Base-by-base conservation (phyloP, 305 asterid species). In the Rubia tinctorum region DNA sequence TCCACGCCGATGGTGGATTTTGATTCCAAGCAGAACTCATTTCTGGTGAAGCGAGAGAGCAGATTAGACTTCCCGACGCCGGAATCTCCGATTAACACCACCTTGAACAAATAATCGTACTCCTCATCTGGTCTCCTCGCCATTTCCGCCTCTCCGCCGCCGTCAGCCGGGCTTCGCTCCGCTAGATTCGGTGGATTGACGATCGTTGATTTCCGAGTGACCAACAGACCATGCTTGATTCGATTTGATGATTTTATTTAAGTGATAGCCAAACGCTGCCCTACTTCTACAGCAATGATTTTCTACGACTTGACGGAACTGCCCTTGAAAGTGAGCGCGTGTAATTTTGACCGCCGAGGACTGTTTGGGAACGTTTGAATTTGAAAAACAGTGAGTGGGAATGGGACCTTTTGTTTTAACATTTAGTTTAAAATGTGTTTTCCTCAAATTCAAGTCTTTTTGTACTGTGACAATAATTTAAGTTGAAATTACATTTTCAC, bases 1-100 rank as follows among this genome's bases (percentile, higher is more conserved):
- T 88, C 92, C 44, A 88, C 92, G 69, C 92, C 92, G 82, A 88
- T 88, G 65, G 92, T 88, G 80, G 92, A 88, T 82, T 88, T 88
- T 39, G 92, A 88, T 75, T 88, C 92, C 85, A 88, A 78, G 70
- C 84, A 85, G 82, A 88, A 88, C 77, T 88, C 92, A 47, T 88
- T 88, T 37, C 92, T 80, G 44, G 92, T 88, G 71, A 88, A 88
- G 73, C 92, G 86, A 55, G 92, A 88, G 18, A 88, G 90, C 71
- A 88, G 43, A 70, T 88, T 88, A 17, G 92, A 85, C 67, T 88
- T 88, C 0, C 92, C 90, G 6, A 88, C 92, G 22, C 88, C 92
- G 0, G 92, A 88, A 86, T 88, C 92, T 6, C 92, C 92, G 78
- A 88, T 88, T 47, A 88, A 68, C 22, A 88, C 92, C 6, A 84